Base-by-base conservation (phyloP, 768 basidiomycete species). In the Leccinum disarticulatum region DNA sequence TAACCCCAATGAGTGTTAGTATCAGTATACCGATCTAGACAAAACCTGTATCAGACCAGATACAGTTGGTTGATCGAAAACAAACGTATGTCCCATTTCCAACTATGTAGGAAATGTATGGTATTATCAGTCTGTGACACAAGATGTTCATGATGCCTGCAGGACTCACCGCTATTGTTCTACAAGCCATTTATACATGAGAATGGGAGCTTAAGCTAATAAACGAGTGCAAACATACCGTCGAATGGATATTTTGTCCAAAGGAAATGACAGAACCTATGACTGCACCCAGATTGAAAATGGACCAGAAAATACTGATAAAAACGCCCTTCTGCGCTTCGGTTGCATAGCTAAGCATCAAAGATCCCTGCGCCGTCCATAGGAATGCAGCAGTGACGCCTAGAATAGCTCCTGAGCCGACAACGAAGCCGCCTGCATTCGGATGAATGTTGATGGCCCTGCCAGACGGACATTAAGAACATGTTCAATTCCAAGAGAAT, bases 241-340 rank as follows among this genome's bases (percentile, higher is more conserved):
- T 46, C 43, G 43, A 46, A 46, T 87, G 70, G 65, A 84, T 85
- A 66, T 91, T 92, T 64, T 83, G 77, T 1, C 83, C 92, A 43
- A 93, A 77, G 10, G 90, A 85, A 35, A 93, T 88, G 10, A 87
- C 77, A 4, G 89, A 83, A 30, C 91, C 91, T 48, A 93, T 85
- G 51, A 94, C 88, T 49, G 86, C 86, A 35, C 90, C 90, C n/a
- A 91, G 61, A 65, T 93, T 92, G 77, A 94, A 93, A 61, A 93
- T 88, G 47, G 81, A 75, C 91, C 91, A 93, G 74, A 93, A 93
- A 49, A 91, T 83, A 47, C 81, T 86, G 53, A 93, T 90, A 73
- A 81, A 92, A 35, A 74, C 76, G 14, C 91, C 91, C 72, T 93
- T 93, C 70, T 93, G 83, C 47, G 72, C 67, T 69, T 93, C 91